A percentile compares a stretch with the other conserved stretches of the same genome.
phyloP scores from a whole-genome alignment of 768 basidiomycete species.

The Suillus americanus region DNA sequence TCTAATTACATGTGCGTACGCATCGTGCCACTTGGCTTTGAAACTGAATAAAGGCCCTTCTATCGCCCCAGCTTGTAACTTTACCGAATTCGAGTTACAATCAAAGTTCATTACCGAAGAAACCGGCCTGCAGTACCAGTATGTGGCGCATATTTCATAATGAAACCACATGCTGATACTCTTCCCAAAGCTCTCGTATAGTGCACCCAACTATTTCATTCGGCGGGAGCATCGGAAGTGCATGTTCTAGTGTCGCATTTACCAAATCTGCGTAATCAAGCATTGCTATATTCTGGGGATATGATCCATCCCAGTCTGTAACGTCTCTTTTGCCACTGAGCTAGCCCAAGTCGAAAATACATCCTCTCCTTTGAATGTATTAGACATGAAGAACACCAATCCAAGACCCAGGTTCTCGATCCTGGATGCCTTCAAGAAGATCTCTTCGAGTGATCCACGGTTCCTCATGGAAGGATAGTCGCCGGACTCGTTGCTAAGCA shows the following conservation, averaged over 20 bases:
- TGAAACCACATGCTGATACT: constrained; percentile 3
- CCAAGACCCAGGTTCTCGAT: constrained; percentile 72
- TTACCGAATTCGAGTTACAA: constrained; percentile 75
- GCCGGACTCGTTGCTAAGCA: constrained; percentile 41
- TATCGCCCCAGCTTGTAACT: constrained; percentile 65
- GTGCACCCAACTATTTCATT: constrained; percentile 72
- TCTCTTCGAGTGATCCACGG: constrained; percentile 66
- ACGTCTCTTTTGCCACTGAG: constrained; percentile 64
- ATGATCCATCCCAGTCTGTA: constrained; percentile 63
- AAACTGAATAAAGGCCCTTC: background rate
- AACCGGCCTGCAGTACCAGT: constrained; percentile 66
- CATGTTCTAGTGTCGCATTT: constrained; percentile 73
- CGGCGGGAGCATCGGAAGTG: constrained; percentile 75
- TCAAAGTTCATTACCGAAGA: constrained; percentile 46
- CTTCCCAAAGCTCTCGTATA: constrained; percentile 58
- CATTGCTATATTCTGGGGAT: constrained; percentile 33
- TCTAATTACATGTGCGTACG: constrained; percentile 72
- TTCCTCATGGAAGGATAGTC: constrained; percentile 47
- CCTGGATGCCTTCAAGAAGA: constrained; percentile 74
- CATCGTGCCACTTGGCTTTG: background rate
- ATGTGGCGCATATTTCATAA: constrained; percentile 18
- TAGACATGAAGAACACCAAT: constrained; percentile 67
- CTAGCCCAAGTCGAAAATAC: constrained; percentile 67
- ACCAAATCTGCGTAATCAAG: constrained; percentile 28
- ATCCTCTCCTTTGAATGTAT: constrained; percentile 38